A percentile compares a stretch with the other conserved stretches of the same genome.
Conservation (phyloP, 2,329 filamentous ascomycete species). For the Phaeoacremonium minimum region DNA sequence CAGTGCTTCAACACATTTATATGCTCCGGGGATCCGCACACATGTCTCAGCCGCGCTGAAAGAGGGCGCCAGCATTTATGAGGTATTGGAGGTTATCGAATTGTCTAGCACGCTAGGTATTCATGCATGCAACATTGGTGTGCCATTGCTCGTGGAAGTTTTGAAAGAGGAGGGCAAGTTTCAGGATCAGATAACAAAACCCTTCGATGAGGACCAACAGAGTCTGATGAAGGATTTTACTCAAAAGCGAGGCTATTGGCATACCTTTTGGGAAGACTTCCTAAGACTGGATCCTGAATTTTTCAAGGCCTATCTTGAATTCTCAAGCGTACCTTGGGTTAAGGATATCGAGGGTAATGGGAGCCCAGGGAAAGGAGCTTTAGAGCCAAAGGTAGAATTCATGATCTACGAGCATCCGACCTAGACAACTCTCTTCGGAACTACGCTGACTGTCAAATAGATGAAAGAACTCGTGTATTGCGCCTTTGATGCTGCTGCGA, state of each 20-base stretch:
- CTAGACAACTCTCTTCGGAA: too few species aligned
- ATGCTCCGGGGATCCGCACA: slow-evolving; percentile 32
- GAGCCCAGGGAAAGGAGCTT: slow-evolving; percentile 18
- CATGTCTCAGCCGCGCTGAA: slow-evolving; percentile 31
- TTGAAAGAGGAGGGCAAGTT: slow-evolving; percentile 38
- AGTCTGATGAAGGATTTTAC: slow-evolving; percentile 35
- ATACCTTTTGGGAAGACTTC: slow-evolving; percentile 37
- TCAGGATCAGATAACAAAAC: slow-evolving; percentile 22
- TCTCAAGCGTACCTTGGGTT: slow-evolving; percentile 36
- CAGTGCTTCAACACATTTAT: slow-evolving; percentile 37
- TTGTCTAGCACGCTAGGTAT: slow-evolving; percentile 38
- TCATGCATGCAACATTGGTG: slow-evolving; percentile 40
- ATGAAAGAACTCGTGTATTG: slow-evolving; percentile 42
- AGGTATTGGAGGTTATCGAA: slow-evolving; percentile 41
- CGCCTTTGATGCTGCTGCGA: slow-evolving; percentile 40
- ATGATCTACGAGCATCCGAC: too few species aligned
- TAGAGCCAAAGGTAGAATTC: slow-evolving; percentile 43
- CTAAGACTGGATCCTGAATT: slow-evolving; percentile 38
- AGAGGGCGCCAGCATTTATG: slow-evolving; percentile 30
- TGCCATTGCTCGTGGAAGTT: slow-evolving; percentile 39
- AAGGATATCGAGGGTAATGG: slow-evolving; percentile 18
- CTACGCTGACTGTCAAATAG: too few species aligned
- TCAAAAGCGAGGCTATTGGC: slow-evolving; percentile 40
- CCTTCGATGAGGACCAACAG: slow-evolving; percentile 28
- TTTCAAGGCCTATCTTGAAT: slow-evolving; percentile 41